Evolutionary conservation across 2,329 filamentous ascomycete species (phyloP), one percentile per base, ranked within the genome.

Genomic region (Fusarium denticulatum): DNA sequence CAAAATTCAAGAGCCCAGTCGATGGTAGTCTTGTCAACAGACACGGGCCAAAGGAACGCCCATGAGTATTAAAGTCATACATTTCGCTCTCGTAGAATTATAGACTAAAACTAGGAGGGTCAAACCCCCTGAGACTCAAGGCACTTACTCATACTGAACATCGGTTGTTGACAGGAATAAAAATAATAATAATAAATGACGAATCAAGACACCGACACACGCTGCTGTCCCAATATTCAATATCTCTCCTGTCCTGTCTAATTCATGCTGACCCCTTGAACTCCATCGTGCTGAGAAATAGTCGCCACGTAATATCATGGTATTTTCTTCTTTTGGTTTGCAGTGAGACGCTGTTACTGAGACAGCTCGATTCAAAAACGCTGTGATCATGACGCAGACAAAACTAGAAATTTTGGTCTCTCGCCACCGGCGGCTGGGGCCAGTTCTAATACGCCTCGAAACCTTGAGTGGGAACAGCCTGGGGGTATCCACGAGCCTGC

Each of bases 1-100:
- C 84, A 61, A 84, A 82, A 63, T 89, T 86, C 76, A 86, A 83
- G 80, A 90, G 88, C 68, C 82, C 84, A 8, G 86, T 90, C 12
- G 88, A 90, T 61, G 86, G 85, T 42, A 88, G 88, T 73, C 78
- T 87, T 60, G 84, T 89, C 36, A 83, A 83, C 72, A 80, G 82
- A 74, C 78, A 80, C 62, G 82, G 67, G 77, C 65, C 37, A 45
- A 72, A 64, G 46, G 50, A 50, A 64, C 63, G 22, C 49, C 59
- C 63, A 47, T 60, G 53, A 62, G 50, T 40, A 53, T 64, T 65
- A 64, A 60, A 67, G 53, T 43, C 64, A 55, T 69, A 39, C 39
- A 62, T 66, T 57, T 71, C 60, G 75, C 71, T 73, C 69, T 73
- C 53, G 59, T 59, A 74, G 46, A 59, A 68, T 59, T 47, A 60